Base-by-base conservation (phyloP, 1,284 basidiomycete species). In the Tremellales sp. region DNA sequence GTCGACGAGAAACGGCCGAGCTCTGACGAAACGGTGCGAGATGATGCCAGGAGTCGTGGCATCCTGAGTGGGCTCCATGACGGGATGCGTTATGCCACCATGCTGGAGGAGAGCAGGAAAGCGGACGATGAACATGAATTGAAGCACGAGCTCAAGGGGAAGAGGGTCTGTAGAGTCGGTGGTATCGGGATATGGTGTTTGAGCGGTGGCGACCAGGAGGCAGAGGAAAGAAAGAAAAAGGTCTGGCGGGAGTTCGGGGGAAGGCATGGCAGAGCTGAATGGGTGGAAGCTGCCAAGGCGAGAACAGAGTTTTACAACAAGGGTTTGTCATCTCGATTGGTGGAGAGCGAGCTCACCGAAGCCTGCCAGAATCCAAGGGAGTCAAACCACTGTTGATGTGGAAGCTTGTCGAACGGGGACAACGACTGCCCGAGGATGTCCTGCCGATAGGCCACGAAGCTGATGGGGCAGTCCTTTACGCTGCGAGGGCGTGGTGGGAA, bases 241-340 rank as follows among this genome's bases (percentile, higher is more conserved):
- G 43, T 61, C 2, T 70, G 63, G 62, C 49, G 50, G 28, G 49
- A 60, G n/a, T 68, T 54, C 53, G 43, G 51, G 7, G 48, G 54
- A 36, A 53, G 40, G 3, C 36, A 63, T 37, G 56, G 56, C 5
- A 43, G 48, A 25, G 53, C 55, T 14, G 85, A 85, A 61, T 85
- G 81, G 66, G 79, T 81, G 52, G 83, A 82, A 4, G 77, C 81
- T 14, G 83, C 77, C 19, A 85, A 74, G 6, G 83, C 80, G 19
- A 86, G 77, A n/a, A 81, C 76, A 12, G 81, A 54, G 4, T 56
- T 57, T 14, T 70, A 68, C 45, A 47, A 42, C 14, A 29, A 47
- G 14, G 54, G 63, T 61, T 18, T 48, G 58, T 48, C 12, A 5
- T 22, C 7, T 7, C 10, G 18, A 6, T 8, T 16, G 26, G 7